Evolutionary conservation across 768 basidiomycete species (phyloP).

Genomic region (Boletus bicolor): DNA sequence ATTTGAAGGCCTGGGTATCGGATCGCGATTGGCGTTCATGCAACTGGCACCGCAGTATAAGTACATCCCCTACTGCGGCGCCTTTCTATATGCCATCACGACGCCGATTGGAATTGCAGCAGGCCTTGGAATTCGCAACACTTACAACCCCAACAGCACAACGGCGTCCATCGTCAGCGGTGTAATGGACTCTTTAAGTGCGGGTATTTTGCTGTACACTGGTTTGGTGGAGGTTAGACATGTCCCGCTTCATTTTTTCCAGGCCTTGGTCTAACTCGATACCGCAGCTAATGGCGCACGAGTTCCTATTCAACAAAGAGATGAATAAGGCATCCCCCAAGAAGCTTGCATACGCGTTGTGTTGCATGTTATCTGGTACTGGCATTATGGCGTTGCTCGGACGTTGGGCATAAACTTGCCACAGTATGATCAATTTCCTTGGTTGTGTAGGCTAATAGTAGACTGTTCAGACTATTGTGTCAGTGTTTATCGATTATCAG

Average conservation of each 20-base stretch:
- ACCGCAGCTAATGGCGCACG: constrained; percentile 81
- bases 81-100: constrained; percentile 66
- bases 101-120: constrained; percentile 88
- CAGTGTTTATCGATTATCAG: no score
- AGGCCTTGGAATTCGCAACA: constrained; percentile 69
- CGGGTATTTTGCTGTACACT: constrained; percentile 87
- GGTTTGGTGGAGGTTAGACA: constrained; percentile 71
- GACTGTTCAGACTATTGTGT: background rate
- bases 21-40: constrained; percentile 82
- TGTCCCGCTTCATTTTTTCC: background rate
- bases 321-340: constrained; percentile 69
- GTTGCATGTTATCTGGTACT: constrained; percentile 78
- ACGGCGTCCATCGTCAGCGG: constrained; percentile 83
- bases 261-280: background rate
- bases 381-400: constrained; percentile 91
- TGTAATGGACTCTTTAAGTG: constrained; percentile 76
- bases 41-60: constrained; percentile 51
- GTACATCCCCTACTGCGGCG: constrained; percentile 58
- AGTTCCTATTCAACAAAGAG: constrained; percentile 87
- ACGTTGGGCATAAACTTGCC: constrained; percentile 66
- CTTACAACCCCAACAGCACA: constrained; percentile 78
- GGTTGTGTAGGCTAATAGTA: background rate
- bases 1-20: constrained; percentile 93
- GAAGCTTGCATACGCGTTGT: constrained; percentile 68
- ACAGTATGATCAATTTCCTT: background rate